A percentile compares a stretch with the other conserved stretches of the same genome.
phyloP scores from a whole-genome alignment of 2,329 filamentous ascomycete genomes.

The Metarhizium brunneum region DNA sequence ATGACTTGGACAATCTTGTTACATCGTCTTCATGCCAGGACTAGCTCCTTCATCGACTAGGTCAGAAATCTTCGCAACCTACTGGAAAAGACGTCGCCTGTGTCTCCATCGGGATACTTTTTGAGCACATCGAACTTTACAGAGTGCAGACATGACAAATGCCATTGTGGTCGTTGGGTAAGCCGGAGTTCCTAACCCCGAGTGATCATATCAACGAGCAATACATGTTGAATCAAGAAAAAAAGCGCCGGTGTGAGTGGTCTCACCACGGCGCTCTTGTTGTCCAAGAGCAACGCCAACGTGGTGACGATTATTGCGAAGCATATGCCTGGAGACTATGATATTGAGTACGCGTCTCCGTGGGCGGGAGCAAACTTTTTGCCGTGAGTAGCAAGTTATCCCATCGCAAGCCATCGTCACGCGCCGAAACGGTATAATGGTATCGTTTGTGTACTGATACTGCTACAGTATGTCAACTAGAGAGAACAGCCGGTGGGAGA shows the following conservation, averaged over 20 bases:
- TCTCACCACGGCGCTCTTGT: constrained; percentile 39
- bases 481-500: constrained; percentile 46
- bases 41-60: not conserved
- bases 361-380: constrained; percentile 80
- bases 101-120: not conserved
- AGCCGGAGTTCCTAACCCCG: constrained; percentile 8
- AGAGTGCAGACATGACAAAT: constrained; percentile 15
- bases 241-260: constrained; percentile 39
- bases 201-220: not conserved
- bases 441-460: not conserved
- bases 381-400: constrained; percentile 44
- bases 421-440: too few species aligned
- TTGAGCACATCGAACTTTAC: not conserved
- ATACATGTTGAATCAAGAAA: not conserved
- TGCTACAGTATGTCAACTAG: constrained; percentile 32
- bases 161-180: constrained; percentile 26
- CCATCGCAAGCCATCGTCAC: too few species aligned
- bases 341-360: constrained; percentile 81
- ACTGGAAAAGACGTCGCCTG: not conserved
- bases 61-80: not conserved
- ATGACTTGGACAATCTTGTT: not conserved
- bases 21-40: not conserved
- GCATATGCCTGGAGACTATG: constrained; percentile 90
- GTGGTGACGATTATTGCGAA: constrained; percentile 66
- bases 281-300: constrained; percentile 35